Conservation (phyloP, 768 basidiomycete genomes). For the Boletales sp. region DNA sequence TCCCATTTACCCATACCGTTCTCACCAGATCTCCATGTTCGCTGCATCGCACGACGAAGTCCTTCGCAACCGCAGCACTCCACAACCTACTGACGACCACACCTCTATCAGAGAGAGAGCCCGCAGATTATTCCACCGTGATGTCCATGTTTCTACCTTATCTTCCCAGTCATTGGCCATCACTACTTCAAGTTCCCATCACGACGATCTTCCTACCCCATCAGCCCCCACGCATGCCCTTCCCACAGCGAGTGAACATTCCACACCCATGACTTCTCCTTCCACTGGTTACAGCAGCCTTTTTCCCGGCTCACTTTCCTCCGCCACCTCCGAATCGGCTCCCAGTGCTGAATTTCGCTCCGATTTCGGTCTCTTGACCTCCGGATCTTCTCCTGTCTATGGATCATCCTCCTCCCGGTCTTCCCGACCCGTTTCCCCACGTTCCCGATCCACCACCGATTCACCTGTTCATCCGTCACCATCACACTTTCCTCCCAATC, state of each 20-base stretch:
- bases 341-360: conserved; percentile 12
- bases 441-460: conserved; percentile 17
- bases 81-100: conserved; percentile 17
- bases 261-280: conserved; percentile 24
- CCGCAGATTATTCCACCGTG: conserved; percentile 12
- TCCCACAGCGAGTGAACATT: conserved; percentile 15
- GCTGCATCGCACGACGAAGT: neutral
- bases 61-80: conserved; percentile 13
- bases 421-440: conserved; percentile 13
- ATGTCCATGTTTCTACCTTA: conserved; percentile 9
- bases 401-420: conserved; percentile 13
- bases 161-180: conserved; percentile 20
- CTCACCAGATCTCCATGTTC: conserved; percentile 17
- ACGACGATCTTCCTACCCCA: conserved; percentile 8
- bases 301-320: conserved; percentile 20
- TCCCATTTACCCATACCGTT: neutral
- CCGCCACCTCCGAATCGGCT: conserved; percentile 22
- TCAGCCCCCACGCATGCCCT: neutral
- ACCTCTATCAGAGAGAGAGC: conserved; percentile 2
- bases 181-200: conserved; percentile 1
- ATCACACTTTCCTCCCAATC: neutral
- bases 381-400: conserved; percentile 8
- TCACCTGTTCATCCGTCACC: conserved; percentile 13
- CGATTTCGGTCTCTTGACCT: conserved; percentile 15
- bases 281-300: conserved; percentile 21